These are phyloP conservation scores for Leccinum griseonigrum DNA, from an alignment of 1,284 basidiomycete genomes.

Conservation along the genomic window DNA sequence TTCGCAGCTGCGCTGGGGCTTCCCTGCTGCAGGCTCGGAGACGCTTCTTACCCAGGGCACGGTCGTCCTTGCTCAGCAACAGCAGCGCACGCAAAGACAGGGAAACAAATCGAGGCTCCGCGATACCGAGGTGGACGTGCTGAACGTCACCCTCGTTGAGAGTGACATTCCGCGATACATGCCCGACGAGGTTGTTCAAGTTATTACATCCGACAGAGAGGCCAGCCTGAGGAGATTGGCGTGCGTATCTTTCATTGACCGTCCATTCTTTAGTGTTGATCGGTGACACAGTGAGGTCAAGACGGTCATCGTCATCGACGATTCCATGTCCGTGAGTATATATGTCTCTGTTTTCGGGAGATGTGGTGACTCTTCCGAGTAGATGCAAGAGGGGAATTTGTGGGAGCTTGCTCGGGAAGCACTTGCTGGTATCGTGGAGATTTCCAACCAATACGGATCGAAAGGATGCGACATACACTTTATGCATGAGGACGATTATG, in stretches of 20 bases:
- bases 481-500: constrained; percentile 36
- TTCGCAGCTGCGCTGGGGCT: constrained; percentile 34
- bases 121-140: constrained; percentile 11
- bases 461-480: constrained; percentile 47
- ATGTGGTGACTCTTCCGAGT: constrained; percentile 3
- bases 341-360: not conserved
- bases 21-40: constrained; percentile 14
- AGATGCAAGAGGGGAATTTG: constrained; percentile 39
- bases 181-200: constrained; percentile 6
- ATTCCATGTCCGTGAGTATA: constrained; percentile 41
- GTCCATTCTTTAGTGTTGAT: constrained; percentile 5
- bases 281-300: constrained; percentile 29
- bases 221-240: constrained; percentile 22
- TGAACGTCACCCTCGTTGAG: constrained; percentile 30
- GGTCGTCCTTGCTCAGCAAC: constrained; percentile 29
- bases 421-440: constrained; percentile 41
- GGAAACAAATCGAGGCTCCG: constrained; percentile 1
- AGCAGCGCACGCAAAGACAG: constrained; percentile 5
- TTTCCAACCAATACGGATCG: constrained; percentile 37
- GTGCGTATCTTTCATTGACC: constrained; percentile 16
- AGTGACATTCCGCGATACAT: constrained; percentile 29
- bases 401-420: constrained; percentile 42
- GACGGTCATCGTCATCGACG: constrained; percentile 42
- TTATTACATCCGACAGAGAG: constrained; percentile 17
- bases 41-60: constrained; percentile 27